A percentile compares a stretch with the other conserved stretches of the same genome.
Evolutionary conservation across 495 filamentous ascomycete species (phyloP).

Genomic region (Cenococcum geophilum): DNA sequence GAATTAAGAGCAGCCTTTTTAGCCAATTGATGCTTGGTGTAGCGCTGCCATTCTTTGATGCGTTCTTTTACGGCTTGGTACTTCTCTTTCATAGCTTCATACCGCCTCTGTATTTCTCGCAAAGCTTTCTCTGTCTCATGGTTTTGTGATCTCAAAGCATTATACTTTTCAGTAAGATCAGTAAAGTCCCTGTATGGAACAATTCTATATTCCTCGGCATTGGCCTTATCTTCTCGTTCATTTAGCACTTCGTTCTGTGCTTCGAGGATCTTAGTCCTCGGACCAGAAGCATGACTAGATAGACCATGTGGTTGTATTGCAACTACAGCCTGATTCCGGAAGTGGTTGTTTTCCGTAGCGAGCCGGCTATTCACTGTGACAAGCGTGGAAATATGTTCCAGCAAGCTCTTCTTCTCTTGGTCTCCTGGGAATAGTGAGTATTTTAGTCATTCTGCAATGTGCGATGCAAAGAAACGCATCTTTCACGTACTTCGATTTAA

Average conservation of each 20-base stretch:
- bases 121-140: constrained; percentile 15
- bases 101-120: constrained; percentile 18
- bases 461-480: neutral
- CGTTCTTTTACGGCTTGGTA: constrained; percentile 29
- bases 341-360: constrained; percentile 5
- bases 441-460: neutral
- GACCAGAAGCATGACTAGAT: neutral
- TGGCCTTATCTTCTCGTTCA: neutral
- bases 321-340: neutral
- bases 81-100: constrained; percentile 24
- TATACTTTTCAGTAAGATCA: neutral
- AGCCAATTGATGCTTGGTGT: constrained; percentile 14
- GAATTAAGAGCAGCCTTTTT: constrained; percentile 3
- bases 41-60: constrained; percentile 25
- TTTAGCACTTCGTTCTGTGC: neutral
- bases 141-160: neutral
- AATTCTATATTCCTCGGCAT: neutral
- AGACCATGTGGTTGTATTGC: neutral
- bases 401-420: constrained; percentile 20
- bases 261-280: neutral
- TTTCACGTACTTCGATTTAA: neutral
- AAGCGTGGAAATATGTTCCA: constrained; percentile 11
- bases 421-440: constrained; percentile 12
- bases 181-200: neutral
- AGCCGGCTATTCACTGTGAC: constrained; percentile 21